A percentile compares a stretch with the other conserved stretches of the same genome.
phyloP scores from a whole-genome alignment of 257 asterid species.

The Nicotiana paniculata region DNA sequence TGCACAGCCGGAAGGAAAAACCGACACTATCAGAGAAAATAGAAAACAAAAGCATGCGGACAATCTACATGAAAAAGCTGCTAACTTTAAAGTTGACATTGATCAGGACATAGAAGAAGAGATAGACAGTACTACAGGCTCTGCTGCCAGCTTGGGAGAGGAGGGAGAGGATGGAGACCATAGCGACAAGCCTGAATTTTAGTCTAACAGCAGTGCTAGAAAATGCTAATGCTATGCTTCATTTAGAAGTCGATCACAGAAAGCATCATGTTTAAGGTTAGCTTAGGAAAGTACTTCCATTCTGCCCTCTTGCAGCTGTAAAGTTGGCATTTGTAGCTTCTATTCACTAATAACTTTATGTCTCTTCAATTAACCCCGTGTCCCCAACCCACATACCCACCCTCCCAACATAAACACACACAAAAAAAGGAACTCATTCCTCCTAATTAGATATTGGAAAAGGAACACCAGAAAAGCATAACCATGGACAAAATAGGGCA shows the following conservation, averaged over 20 bases:
- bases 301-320: background rate
- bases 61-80: background rate
- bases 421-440: background rate
- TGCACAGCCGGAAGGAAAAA: background rate
- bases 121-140: conserved; percentile 8
- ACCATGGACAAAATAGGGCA: background rate
- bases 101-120: conserved; percentile 23
- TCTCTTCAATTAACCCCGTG: background rate
- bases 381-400: background rate
- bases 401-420: background rate
- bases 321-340: background rate
- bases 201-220: conserved; percentile 10
- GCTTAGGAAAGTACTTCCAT: background rate
- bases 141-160: conserved; percentile 8
- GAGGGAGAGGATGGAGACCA: conserved; percentile 14
- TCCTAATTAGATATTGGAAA: background rate
- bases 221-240: background rate
- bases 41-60: background rate
- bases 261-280: background rate
- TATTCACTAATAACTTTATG: background rate
- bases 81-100: conserved; percentile 14
- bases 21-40: background rate
- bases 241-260: background rate
- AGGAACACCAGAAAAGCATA: background rate
- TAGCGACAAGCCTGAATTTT: conserved; percentile 26